phyloP scores from a whole-genome alignment of 208 protist genomes.

The Crithidia brevicula region DNA sequence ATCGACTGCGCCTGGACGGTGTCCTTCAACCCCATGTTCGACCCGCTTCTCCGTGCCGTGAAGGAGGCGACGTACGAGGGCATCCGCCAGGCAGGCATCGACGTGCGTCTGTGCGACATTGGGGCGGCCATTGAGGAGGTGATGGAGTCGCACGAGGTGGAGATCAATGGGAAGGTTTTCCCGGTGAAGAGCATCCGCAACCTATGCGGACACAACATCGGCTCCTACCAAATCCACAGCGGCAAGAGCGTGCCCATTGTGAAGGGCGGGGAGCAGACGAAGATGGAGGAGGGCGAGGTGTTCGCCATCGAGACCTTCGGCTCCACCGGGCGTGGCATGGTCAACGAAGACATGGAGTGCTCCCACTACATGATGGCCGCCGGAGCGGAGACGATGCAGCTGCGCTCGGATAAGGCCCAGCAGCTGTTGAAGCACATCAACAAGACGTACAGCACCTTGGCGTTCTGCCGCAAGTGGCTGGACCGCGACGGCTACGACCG shows the following conservation, averaged over 20 bases:
- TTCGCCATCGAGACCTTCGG: conserved; percentile 99
- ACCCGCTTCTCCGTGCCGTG: conserved; percentile 96
- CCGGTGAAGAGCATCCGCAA: conserved; percentile 98
- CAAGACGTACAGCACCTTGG: conserved; percentile 95
- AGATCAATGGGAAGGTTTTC: conserved; percentile 95
- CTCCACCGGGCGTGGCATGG: conserved; percentile 95
- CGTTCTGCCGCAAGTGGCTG: conserved; percentile 98
- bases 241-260: conserved; percentile 99
- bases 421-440: conserved; percentile 93
- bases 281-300: conserved; percentile 98
- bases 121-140: conserved; percentile 97
- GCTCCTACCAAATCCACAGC: conserved; percentile 98
- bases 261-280: conserved; percentile 92
- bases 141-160: conserved; percentile 98
- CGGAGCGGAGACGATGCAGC: conserved; percentile 60
- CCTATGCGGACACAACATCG: conserved; percentile 98
- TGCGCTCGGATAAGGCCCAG: conserved; percentile 89
- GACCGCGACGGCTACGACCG: conserved; percentile 94
- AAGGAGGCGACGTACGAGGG: conserved; percentile 98
- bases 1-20: conserved; percentile 99
- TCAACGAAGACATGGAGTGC: conserved; percentile 97
- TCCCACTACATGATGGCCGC: conserved; percentile 98
- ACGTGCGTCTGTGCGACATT: conserved; percentile 96
- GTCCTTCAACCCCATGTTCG: conserved; percentile 96
- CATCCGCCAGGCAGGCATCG: conserved; percentile 96